Base-by-base conservation (phyloP, 169 alveolate species). In the Theileria parva region DNA sequence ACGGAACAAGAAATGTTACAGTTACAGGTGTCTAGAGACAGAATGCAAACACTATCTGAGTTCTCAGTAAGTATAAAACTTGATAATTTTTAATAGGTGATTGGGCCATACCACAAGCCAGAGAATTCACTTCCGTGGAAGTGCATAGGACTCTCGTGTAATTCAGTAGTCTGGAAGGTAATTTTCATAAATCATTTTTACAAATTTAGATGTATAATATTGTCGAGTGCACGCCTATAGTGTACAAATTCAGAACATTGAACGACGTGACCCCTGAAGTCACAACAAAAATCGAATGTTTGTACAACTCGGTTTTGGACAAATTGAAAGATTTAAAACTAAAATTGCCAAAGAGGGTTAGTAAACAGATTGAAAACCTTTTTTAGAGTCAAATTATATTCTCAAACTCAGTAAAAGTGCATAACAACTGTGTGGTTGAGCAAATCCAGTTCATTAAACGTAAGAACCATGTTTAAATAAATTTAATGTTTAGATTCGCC, bases 41-140 rank as follows among this genome's bases (percentile, higher is more conserved):
- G 88, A 53, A 65, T 65, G 68, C 88, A 81, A 67, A 80, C 85
- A 17, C 30, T 81, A 67, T 80, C 88, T 17, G 88, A 81, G 77
- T 81, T 65, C 55, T 74, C 88, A 73, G 88, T 81, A 75, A 53
- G 88, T 28, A 0, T 21, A 60, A n/a, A 6, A 28, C 11, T 51
- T n/a, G 2, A 15, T 11, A 64, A 50, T 51, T 3, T 17, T 21
- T 11, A n/a, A 13, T 66, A 81, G 88, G 61, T 75, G n/a, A 7
- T 75, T 37, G 88, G 70, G 23, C 88, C 88, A 28, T 55, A 74
- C 17, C 74, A 57, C 73, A 74, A 75, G 65, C 88, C 88, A 30
- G 80, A 74, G n/a, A 59, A 50, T 28, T 81, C 83, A 37, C 83
- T 81, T 0, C 79, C 85, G 0, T 81, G 88, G 88, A 81, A 74